Evolutionary conservation across 176 grass and related monocot genomes (phyloP), one percentile per base, ranked within the genome.

Genomic region (Triticum dicoccoides): DNA sequence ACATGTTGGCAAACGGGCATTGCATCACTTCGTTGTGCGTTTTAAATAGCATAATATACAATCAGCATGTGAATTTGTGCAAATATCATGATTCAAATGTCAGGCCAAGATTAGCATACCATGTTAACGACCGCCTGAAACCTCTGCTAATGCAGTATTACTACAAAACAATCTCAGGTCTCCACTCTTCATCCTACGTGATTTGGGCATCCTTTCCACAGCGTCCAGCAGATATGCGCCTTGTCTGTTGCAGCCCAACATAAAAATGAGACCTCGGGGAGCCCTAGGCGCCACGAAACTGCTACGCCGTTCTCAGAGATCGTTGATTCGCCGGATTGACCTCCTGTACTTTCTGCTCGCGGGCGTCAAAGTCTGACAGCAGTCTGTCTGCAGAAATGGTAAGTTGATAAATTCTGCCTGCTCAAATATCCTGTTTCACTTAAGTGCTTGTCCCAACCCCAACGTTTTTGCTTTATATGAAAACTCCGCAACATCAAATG

Each of bases 301-400:
- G 74, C 83, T 98, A 74, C 1, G 27, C 27, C 89, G 15, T 97
- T 93, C 79, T 89, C 87, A 69, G 88, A 94, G 76, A 79, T 94
- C 65, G 74, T 91, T 49, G 85, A 94, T 89, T 97, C 95, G 2
- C 71, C 91, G 27, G 74, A n/a, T n/a, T 13, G 95, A 97, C 79
- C 84, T 97, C 14, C 71, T 94, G 70, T 91, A 88, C 6, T 97
- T 94, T 92, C 85, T 97, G 74, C 90, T 97, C 73, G 27, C 27
- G 27, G 92, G 95, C 59, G 90, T 97, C 9, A 97, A 97, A 83
- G 11, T 92, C 95, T 39, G 87, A 97, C 76, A 89, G 87, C 25
- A 76, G 84, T 86, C 88, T 97, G 39, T 91, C 95, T 9, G 90
- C 95, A 70, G 90, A 97, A 97, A 88, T 97, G 69, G 95, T 97